Conservation (phyloP, 192 early-diverging fungal genomes). For the Diversispora eburnea region DNA sequence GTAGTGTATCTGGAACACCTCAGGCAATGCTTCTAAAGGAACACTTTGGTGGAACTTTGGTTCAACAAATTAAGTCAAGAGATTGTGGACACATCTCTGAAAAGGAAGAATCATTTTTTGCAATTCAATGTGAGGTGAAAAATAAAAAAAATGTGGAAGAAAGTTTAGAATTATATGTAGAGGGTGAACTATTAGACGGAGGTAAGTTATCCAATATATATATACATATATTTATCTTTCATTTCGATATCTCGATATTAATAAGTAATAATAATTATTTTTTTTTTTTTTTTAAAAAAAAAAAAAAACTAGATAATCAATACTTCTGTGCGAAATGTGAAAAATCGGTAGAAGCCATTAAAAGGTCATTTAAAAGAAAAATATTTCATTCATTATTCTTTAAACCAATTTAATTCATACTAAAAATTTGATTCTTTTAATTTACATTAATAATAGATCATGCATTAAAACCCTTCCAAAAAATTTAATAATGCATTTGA, state of each 20-base stretch:
- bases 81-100: constrained; percentile 54
- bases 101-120: constrained; percentile 49
- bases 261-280: too few relatives aligned
- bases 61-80: constrained; percentile 55
- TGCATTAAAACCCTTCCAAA: constrained; percentile 55
- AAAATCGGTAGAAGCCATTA: constrained; percentile 57
- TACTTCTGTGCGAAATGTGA: constrained; percentile 51
- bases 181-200: constrained; percentile 54
- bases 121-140: constrained; percentile 56
- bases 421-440: background rate
- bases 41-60: constrained; percentile 55
- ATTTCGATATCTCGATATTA: too few relatives aligned
- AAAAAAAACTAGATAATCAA: constrained; percentile 40
- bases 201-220: constrained; percentile 33
- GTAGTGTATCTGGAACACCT: constrained; percentile 41
- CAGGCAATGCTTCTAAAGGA: constrained; percentile 49
- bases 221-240: background rate
- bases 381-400: background rate
- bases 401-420: background rate
- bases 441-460: constrained; percentile 40
- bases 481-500: constrained; percentile 59
- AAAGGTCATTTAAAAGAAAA: constrained; percentile 32
- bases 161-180: constrained; percentile 55
- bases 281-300: too few relatives aligned
- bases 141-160: constrained; percentile 52